Evolutionary conservation across 2,329 filamentous ascomycete genomes (phyloP), one percentile per base, ranked within the genome.

Genomic region (Westerdykella aurantiaca): DNA sequence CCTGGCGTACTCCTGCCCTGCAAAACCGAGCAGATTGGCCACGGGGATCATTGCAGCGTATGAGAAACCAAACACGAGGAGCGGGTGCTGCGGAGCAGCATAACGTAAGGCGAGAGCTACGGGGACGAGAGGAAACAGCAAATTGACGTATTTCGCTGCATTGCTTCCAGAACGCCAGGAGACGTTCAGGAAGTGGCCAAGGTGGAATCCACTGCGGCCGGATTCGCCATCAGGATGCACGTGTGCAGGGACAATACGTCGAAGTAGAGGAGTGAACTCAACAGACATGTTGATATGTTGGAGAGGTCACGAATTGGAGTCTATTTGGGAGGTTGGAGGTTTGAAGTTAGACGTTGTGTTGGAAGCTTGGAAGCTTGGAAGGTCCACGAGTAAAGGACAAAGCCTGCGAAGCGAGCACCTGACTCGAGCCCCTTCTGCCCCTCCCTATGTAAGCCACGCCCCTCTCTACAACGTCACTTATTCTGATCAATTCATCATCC

Each of bases 1-100:
- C 44, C 82, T 76, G 1, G 83, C 80, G 49, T 86, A 70, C 61
- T 86, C 82, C 49, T 83, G 79, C 14, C 83, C 83, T 2, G 83
- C 81, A 53, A 88, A 88, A 0, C 85, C 85, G 40, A 88, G 77
- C 43, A 88, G 63, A 56, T 88, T 88, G 43, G 85, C 85, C 33
- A 82, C 80, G 0, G 85, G 85, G 1, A 88, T 73, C 82, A 88
- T 88, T 49, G 82, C 83, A 46, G 88, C 75, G 58, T 88, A 89
- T 37, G 81, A 80, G 39, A 86, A 72, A 31, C 76, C 72, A 62
- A 89, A 89, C 37, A 83, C 76, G 60, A 76, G 74, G 2, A 86
- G 67, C 46, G 85, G 74, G 31, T 75, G 66, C 5, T 80, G 69
- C 0, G 73, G 72, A 6, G 72, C 67, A 35, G 72, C 73, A 53